Evolutionary conservation across 2,329 filamentous ascomycete genomes (phyloP), one percentile per base, ranked within the genome.

Genomic region (Ambrosiella xylebori): DNA sequence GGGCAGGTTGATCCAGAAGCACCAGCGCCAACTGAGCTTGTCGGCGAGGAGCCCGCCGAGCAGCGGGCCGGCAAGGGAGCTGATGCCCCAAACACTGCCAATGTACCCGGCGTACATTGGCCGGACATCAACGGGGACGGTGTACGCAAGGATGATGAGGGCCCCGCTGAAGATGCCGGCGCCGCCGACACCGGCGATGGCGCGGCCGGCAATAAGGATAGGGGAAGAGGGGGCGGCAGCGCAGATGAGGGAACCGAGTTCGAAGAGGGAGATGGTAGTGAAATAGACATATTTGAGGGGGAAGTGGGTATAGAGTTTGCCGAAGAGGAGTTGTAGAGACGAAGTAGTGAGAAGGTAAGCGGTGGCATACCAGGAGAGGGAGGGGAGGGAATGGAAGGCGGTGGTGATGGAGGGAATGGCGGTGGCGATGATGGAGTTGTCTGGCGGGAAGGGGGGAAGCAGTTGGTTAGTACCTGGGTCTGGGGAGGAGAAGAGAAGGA

Each of bases 361-460:
- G 5, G 65, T 68, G 2, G 72, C 74, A 60, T 77, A 77, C 75
- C 75, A 78, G 52, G 72, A 73, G 9, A 78, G 70, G 57, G 77
- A 73, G 7, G 70, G 66, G 6, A 76, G 65, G 53, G 71, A 70
- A 27, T 71, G 65, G 64, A 74, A 72, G 12, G 71, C 66, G 59
- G 70, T 66, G 0, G 71, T 74, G 61, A 74, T 74, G 37, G 67
- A 68, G 2, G 72, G 71, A 57, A 74, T 72, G 2, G 72, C 71
- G 1, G 71, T 73, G 7, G 71, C 70, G 54, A 74, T 71, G 59
- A 74, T 73, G 15, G 68, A 68, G 57, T 69, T 69, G 59, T 70
- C 68, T 69, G 51, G 19, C 19, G 19, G 27, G 27, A 3, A 40
- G 44, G 27, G 44, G n/a, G 19, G 11, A 15, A n/a, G n/a, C 8